phyloP scores from a whole-genome alignment of 495 filamentous ascomycete genomes.

The Aspergillus sclerotiicarbonarius region DNA sequence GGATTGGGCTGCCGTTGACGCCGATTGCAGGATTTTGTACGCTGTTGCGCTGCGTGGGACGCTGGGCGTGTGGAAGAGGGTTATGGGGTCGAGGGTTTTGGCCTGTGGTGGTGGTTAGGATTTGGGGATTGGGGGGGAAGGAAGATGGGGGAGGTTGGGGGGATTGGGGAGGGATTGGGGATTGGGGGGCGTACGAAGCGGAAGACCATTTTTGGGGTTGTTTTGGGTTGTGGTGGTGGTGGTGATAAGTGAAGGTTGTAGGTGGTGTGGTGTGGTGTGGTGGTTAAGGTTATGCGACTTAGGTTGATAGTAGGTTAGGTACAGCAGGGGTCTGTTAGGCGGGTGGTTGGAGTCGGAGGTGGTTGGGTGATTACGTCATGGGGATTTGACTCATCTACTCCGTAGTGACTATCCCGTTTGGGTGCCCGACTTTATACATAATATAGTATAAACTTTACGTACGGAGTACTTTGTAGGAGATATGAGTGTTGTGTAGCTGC shows the following conservation, averaged over 20 bases:
- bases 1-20: constrained; percentile 54
- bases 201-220: constrained; percentile 38
- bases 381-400: neutral
- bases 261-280: neutral
- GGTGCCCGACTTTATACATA: neutral
- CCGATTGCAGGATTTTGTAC: constrained; percentile 71
- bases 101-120: constrained; percentile 43
- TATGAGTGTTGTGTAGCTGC: neutral
- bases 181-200: constrained; percentile 35
- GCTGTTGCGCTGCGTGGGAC: constrained; percentile 62
- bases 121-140: constrained; percentile 6
- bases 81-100: constrained; percentile 87
- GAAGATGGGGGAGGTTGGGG: constrained; percentile 1
- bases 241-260: no score
- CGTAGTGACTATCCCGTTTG: neutral
- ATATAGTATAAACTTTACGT: neutral
- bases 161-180: neutral
- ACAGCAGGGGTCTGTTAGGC: neutral
- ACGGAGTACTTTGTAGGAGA: neutral
- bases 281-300: neutral
- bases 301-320: neutral
- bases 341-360: constrained; percentile 1
- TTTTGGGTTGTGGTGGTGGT: neutral
- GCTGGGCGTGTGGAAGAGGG: constrained; percentile 85
- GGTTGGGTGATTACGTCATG: constrained; percentile 16